Evolutionary conservation across 1,284 basidiomycete genomes (phyloP).

Genomic region (Ustilago nuda): DNA sequence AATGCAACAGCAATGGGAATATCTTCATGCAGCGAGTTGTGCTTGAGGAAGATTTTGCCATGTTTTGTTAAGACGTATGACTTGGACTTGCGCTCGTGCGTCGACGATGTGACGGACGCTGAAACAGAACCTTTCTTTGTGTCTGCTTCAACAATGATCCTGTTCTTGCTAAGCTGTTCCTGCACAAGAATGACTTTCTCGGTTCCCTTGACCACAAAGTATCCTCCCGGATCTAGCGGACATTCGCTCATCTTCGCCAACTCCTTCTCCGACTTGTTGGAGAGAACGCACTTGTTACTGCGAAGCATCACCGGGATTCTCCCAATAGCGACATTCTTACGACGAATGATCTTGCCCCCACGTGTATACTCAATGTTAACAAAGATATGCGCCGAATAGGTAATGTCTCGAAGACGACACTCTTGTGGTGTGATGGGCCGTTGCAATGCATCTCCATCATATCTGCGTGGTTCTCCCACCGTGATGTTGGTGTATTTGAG

Average conservation of each 20-base stretch:
- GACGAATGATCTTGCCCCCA: slow-evolving; percentile 87
- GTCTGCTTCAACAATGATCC: slow-evolving; percentile 90
- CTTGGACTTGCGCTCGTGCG: slow-evolving; percentile 98
- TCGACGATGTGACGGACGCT: slow-evolving; percentile 92
- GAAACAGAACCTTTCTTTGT: slow-evolving; percentile 89
- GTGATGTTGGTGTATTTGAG: slow-evolving; percentile 96
- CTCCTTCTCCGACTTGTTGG: slow-evolving; percentile 80
- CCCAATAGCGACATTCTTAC: slow-evolving; percentile 88
- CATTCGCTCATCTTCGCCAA: slow-evolving; percentile 96
- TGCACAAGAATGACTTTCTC: slow-evolving; percentile 99
- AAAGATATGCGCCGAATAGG: slow-evolving; percentile 92
- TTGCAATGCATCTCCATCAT: slow-evolving; percentile 81
- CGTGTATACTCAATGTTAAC: slow-evolving; percentile 96
- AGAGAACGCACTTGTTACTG: slow-evolving; percentile 86
- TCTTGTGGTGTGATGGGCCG: slow-evolving; percentile 94
- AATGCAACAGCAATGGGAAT: slow-evolving; percentile 96
- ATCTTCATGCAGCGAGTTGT: slow-evolving; percentile 97
- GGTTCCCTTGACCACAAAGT: slow-evolving; percentile 98
- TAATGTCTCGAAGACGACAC: slow-evolving; percentile 94
- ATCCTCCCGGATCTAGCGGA: slow-evolving; percentile 96
- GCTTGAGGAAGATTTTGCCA: slow-evolving; percentile 89
- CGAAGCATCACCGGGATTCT: slow-evolving; percentile 96
- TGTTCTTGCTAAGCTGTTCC: slow-evolving; percentile 98
- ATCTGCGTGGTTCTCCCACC: slow-evolving; percentile 79
- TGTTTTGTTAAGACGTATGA: slow-evolving; percentile 96